Evolutionary conservation across 1,139 yeast species (phyloP), one percentile per base, ranked within the genome.

Genomic region (Geotrichum histeridarum): DNA sequence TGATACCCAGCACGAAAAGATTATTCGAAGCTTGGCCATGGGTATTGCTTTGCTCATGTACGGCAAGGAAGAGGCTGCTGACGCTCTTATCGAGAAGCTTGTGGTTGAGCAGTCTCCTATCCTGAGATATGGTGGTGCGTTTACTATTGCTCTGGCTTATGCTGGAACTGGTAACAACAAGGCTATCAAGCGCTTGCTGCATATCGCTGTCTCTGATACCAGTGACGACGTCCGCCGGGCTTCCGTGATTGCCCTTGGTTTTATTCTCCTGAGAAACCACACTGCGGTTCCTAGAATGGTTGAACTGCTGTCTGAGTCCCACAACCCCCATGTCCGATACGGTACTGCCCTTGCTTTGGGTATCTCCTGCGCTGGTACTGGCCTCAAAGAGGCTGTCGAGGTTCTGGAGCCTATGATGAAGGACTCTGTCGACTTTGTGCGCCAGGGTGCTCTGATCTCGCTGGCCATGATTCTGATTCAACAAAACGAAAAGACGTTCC

Each of bases 331-430:
- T 68, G 99, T 94, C 35, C 87, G 99, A 72, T 93, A 94, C 68
- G 99, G 99, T 73, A 86, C 98, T 42, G 96, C 98, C 2, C 77
- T 93, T 82, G 99, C 99, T 0, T 78, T 93, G 61, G 99, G 98
- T 72, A 87, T 94, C 58, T 83, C 98, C 2, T 91, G 98, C 76
- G 97, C 98, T 32, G 99, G 99, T 53, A 86, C 95, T 69, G 94
- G 91, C 4, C 75, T 87, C 56, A 82, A 86, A 54, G 84, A 93
- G 45, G 99, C 99, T 0, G 80, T 93, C 59, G 96, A 90, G 61
- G 90, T 94, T 22, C 78, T 93, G 62, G 96, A 89, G 72, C 96
- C 98, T 37, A 80, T 93, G 74, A 82, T 93, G 41, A 88, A 88
- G 66, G 99, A 93, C 71, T 83, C 96, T 1, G 95, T 90, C 50